Evolutionary conservation across 805 yeast species (phyloP), one percentile per base, ranked within the genome.

Genomic region (Grigorovia transvaalensis): DNA sequence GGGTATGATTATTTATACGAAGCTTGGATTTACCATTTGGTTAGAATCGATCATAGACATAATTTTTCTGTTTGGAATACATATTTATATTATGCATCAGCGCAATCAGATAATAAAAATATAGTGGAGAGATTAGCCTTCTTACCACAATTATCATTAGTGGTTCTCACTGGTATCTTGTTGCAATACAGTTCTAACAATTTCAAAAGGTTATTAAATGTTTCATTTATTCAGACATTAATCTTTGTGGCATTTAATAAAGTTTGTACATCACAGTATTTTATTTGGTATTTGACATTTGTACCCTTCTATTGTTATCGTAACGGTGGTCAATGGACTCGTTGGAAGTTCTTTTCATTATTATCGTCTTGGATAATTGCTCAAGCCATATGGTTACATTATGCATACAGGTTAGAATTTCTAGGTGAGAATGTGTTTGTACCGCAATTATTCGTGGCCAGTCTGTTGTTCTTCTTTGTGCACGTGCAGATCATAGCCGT

Each of bases 201-300:
- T 17, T 44, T 20, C 43, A 33, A 23, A 5, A 44, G 33, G 17
- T 35, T 82, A 6, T 63, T 76, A 19, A 72, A 76, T 47, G 74
- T 84, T 2, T 61, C 85, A 55, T 90, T 91, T 55, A 71, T 89
- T 12, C 93, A 86, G 64, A 85, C 95, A 0, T 77, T 84, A 59
- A 74, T 81, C n/a, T 86, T 85, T 67, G 89, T 85, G 17, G 72
- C 87, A 1, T 85, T 78, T 68, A 85, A 85, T 69, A 85, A 85
- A 67, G 93, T 85, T 20, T 82, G 88, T 61, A 93, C 99, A 0
- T 88, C 96, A 1, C 99, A 93, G 70, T 93, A 93, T 68, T 93
- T 93, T 68, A 80, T 91, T 55, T 93, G 99, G 99, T 93, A 85
- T 62, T 70, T 93, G 59, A 85, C 89, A 13, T 80, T 90, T 57